Conservation (phyloP, 495 filamentous ascomycete species). For the Hypoxylon perforatum region DNA sequence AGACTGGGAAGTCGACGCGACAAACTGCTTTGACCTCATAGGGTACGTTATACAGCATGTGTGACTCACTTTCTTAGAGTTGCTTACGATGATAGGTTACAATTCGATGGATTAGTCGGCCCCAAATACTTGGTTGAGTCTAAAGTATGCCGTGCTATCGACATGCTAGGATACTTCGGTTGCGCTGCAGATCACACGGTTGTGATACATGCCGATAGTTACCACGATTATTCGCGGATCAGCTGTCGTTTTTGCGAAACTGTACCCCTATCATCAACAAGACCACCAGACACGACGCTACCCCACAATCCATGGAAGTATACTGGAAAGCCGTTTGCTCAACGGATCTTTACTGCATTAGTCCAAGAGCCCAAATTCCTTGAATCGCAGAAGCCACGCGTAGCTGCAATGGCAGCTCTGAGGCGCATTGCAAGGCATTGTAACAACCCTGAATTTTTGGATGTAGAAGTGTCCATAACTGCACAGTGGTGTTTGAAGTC, state of each 20-base stretch:
- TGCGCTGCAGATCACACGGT: conserved; percentile 53
- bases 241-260: conserved; percentile 33
- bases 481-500: conserved; percentile 86
- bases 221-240: conserved; percentile 3
- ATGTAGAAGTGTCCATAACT: conserved; percentile 70
- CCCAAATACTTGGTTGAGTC: conserved; percentile 36
- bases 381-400: conserved; percentile 69
- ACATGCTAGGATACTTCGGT: conserved; percentile 48
- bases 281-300: no score
- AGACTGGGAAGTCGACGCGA: not conserved
- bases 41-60: conserved; percentile 43
- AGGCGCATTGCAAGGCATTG: conserved; percentile 75
- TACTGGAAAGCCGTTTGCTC: conserved; percentile 49
- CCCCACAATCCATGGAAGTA: no score
- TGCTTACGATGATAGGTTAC: conserved; percentile 40
- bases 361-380: conserved; percentile 66
- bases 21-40: conserved; percentile 36
- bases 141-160: conserved; percentile 47
- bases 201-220: conserved; percentile 14
- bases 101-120: conserved; percentile 20
- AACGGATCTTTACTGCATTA: conserved; percentile 66
- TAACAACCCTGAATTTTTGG: conserved; percentile 63
- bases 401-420: conserved; percentile 78
- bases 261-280: not conserved
- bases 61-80: not conserved